Evolutionary conservation across 805 yeast species (phyloP), one percentile per base, ranked within the genome.

Genomic region (Suhomyces faveliae): DNA sequence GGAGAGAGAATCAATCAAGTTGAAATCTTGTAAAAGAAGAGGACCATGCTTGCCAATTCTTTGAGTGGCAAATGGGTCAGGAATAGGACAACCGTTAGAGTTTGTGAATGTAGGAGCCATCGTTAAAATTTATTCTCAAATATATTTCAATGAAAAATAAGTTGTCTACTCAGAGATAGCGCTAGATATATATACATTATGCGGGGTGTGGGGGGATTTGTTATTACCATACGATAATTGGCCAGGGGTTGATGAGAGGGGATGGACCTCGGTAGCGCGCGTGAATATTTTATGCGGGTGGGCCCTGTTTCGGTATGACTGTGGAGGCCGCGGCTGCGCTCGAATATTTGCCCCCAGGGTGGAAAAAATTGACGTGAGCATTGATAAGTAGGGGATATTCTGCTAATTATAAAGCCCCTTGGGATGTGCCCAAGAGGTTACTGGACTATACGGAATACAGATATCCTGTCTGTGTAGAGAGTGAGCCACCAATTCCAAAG

Each of bases 21-120:
- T 80, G 60, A 72, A 70, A 63, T 82, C 87, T 62, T 81, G 85
- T 41, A 82, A 58, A 45, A 82, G 68, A 43, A 81, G 64, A 9
- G 85, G 86, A 20, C 87, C 87, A 40, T 66, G 74, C 9, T 74
- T 74, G 54, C 84, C 82, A 29, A 82, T 70, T 52, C 75, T 66
- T 58, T 77, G 78, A 7, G 83, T 62, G 35, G 82, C 80, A 52
- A 74, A 75, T 21, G 87, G 85, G 58, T 85, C 87, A 29, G 84
- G 80, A 47, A 85, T 77, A n/a, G 94, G 92, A 58, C 78, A 75
- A 43, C 95, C 95, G 62, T 81, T 83, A 42, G 89, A 78, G 49
- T 87, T 86, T 2, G 92, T 84, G 61, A 76, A 84, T 21, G 73
- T 74, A 46, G 89, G 86, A 56, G 84, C 74, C 77, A 73, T 73